Evolutionary conservation across 495 filamentous ascomycete genomes (phyloP).

Genomic region (Amorphotheca resinae): DNA sequence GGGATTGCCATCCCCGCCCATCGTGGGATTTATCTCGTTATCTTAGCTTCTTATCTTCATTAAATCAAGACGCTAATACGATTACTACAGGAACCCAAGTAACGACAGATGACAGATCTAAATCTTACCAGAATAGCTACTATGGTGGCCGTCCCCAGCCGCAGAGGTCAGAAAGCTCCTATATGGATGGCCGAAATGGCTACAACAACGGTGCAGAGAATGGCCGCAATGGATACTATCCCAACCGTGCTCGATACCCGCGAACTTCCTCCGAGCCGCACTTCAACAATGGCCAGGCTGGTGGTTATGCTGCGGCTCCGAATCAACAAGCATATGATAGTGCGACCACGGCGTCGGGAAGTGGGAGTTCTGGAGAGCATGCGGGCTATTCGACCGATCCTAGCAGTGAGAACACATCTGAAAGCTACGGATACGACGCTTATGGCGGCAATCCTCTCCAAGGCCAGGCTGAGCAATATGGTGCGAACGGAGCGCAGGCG

Average conservation of each 20-base stretch:
- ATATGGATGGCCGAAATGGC: conserved; percentile 29
- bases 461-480: conserved; percentile 21
- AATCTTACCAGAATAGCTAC: conserved; percentile 40
- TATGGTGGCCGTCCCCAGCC: conserved; percentile 34
- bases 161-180: conserved; percentile 32
- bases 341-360: conserved; percentile 58
- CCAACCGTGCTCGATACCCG: conserved; percentile 31
- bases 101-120: conserved; percentile 28
- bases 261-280: conserved; percentile 35
- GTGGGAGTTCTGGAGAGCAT: conserved; percentile 56
- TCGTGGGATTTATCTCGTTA: not conserved
- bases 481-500: conserved; percentile 6
- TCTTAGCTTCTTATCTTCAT: not conserved
- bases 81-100: conserved; percentile 20
- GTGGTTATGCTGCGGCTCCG: conserved; percentile 49
- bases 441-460: conserved; percentile 30
- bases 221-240: conserved; percentile 25
- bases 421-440: conserved; percentile 37
- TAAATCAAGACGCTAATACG: conserved; percentile 7
- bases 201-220: conserved; percentile 31
- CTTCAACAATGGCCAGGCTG: conserved; percentile 23
- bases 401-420: conserved; percentile 69
- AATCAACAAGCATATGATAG: conserved; percentile 66
- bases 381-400: conserved; percentile 78
- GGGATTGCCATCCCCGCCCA: too few relatives aligned